Percentiles rank a stretch among this genome's conserved stretches.
Evolutionary conservation across 192 early-diverging fungal species (phyloP).

Genomic region (Backusella macrospora): DNA sequence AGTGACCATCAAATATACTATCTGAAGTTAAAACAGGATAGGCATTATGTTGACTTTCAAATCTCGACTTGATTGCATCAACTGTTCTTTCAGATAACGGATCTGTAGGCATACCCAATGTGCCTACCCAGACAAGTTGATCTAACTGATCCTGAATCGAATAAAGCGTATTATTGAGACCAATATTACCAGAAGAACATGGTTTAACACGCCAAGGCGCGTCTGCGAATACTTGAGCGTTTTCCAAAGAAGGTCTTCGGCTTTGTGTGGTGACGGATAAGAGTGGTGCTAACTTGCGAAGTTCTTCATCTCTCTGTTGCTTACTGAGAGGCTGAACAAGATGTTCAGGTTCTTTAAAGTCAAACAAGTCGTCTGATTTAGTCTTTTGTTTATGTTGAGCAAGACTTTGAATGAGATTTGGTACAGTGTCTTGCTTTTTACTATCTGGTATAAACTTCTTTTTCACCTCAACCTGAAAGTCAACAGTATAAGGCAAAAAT

Average conservation of each 20-base stretch:
- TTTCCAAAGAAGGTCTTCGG: conserved; percentile 39
- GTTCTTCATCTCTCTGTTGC: not conserved
- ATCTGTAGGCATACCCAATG: conserved; percentile 71
- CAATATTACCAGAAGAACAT: conserved; percentile 83
- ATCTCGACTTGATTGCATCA: conserved; percentile 59
- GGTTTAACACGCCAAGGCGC: conserved; percentile 70
- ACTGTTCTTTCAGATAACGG: conserved; percentile 61
- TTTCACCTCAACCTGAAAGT: conserved; percentile 52
- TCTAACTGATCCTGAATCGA: conserved; percentile 59
- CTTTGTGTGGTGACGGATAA: not conserved
- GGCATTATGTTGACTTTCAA: conserved; percentile 65
- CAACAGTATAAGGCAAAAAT: conserved; percentile 75
- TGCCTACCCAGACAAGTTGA: conserved; percentile 75
- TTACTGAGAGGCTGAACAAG: conserved; percentile 45
- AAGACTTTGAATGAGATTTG: conserved; percentile 46
- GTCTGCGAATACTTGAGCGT: conserved; percentile 44
- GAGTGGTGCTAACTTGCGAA: conserved; percentile 14
- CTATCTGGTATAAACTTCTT: conserved; percentile 33
- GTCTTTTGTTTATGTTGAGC: conserved; percentile 30
- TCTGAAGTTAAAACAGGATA: conserved; percentile 83
- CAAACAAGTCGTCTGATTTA: conserved; percentile 44
- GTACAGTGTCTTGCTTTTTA: conserved; percentile 26
- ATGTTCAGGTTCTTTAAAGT: conserved; percentile 26
- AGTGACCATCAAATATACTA: conserved; percentile 55
- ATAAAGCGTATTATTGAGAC: conserved; percentile 91